Conservation (phyloP, 2,329 filamentous ascomycete species). For the Trichophyton schoenleinii region DNA sequence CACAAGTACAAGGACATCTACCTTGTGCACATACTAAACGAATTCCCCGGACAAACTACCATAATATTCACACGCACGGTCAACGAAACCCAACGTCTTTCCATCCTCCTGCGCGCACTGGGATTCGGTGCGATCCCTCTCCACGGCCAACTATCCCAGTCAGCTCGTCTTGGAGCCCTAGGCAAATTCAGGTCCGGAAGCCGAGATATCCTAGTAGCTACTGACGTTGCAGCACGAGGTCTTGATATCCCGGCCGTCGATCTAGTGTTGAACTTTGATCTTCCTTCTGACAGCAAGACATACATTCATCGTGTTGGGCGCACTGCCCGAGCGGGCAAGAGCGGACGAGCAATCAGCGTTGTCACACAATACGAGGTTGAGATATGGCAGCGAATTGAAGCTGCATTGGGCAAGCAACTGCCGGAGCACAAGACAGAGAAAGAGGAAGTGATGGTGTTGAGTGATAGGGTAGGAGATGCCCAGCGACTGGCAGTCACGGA, state of each 20-base stretch:
- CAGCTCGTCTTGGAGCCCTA: constrained; percentile 70
- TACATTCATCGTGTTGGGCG: constrained; percentile 83
- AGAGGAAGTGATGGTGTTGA: constrained; percentile 75
- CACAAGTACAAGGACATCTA: constrained; percentile 82
- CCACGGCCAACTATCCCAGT: constrained; percentile 84
- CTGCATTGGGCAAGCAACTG: constrained; percentile 65
- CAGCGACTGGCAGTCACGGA: constrained; percentile 64
- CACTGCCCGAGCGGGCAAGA: constrained; percentile 74
- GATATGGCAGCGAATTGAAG: constrained; percentile 69
- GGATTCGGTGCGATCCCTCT: constrained; percentile 86
- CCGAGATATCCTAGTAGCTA: constrained; percentile 80
- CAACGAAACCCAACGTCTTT: constrained; percentile 74
- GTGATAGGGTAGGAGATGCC: constrained; percentile 64
- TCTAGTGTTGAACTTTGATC: constrained; percentile 70
- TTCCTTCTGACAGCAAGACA: constrained; percentile 75
- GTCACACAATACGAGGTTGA: constrained; percentile 83
- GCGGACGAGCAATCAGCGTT: constrained; percentile 65
- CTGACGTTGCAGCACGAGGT: constrained; percentile 80
- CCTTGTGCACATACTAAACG: constrained; percentile 73
- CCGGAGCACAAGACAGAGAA: constrained; percentile 56
- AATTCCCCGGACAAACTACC: constrained; percentile 69
- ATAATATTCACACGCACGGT: constrained; percentile 92
- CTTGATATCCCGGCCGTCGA: constrained; percentile 84
- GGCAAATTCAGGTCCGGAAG: constrained; percentile 75
- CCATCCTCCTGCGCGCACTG: constrained; percentile 68